These are phyloP conservation scores for Escallonia rubra DNA, from an alignment of 129 eudicot genomes.

Conservation along the genomic window DNA sequence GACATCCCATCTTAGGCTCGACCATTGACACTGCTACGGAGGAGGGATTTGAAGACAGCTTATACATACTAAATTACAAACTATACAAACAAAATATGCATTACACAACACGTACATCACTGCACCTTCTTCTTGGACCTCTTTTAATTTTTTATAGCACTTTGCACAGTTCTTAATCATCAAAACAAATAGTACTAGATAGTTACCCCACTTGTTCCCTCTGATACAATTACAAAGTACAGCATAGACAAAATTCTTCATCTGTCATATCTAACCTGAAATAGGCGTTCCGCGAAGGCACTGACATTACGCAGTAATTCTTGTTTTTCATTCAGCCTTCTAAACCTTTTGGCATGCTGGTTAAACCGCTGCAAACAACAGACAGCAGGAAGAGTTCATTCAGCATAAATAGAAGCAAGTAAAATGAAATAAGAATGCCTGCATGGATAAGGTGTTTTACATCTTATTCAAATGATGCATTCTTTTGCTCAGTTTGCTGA, in stretches of 20 bases:
- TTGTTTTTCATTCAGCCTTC: conserved; percentile 40
- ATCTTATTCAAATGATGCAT: background rate
- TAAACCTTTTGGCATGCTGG: conserved; percentile 31
- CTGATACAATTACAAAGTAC: too few relatives aligned
- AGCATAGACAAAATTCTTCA: background rate
- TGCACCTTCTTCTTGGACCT: too few relatives aligned
- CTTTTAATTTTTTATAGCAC: too few relatives aligned
- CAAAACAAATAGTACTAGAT: too few relatives aligned
- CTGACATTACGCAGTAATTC: conserved; percentile 52
- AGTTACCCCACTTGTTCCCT: too few relatives aligned
- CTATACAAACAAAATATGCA: too few relatives aligned
- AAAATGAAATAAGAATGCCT: background rate
- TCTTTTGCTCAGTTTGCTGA: background rate
- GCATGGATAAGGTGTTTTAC: background rate
- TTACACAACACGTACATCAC: too few relatives aligned
- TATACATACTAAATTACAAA: too few relatives aligned
- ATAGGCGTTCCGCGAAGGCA: conserved; percentile 57
- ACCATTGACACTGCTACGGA: too few relatives aligned
- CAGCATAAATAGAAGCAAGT: background rate
- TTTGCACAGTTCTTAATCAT: too few relatives aligned
- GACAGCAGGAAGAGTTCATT: conserved; percentile 7
- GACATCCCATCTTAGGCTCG: too few relatives aligned
- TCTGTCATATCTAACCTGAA: conserved; percentile 39
- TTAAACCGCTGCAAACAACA: conserved; percentile 50
- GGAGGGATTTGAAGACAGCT: too few relatives aligned